Evolutionary conservation across 805 yeast genomes (phyloP).

Genomic region (Myxozyma vanderwaltii): DNA sequence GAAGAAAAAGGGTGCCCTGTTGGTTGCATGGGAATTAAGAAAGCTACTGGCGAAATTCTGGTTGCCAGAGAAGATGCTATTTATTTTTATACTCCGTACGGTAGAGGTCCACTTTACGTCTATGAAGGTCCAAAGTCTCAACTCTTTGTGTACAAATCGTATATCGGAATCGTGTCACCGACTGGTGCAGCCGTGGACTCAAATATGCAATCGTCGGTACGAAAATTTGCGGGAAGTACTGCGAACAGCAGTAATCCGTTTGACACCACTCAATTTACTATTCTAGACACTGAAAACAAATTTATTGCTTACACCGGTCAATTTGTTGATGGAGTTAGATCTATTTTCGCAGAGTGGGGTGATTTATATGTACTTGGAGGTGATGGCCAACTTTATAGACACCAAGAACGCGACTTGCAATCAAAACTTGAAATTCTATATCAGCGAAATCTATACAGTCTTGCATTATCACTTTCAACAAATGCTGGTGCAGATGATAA

Average conservation of each 20-base stretch:
- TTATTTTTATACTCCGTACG: constrained; percentile 59
- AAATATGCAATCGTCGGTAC: constrained; percentile 26
- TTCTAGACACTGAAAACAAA: constrained; percentile 71
- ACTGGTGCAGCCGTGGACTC: constrained; percentile 31
- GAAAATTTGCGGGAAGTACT: constrained; percentile 36
- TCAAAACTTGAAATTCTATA: constrained; percentile 69
- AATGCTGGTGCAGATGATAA: constrained; percentile 40
- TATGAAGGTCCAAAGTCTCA: constrained; percentile 60
- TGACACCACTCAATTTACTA: constrained; percentile 57
- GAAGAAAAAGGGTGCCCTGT: constrained; percentile 54
- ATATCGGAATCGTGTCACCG: constrained; percentile 62
- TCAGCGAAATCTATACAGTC: constrained; percentile 67
- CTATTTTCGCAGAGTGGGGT: constrained; percentile 59
- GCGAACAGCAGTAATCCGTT: constrained; percentile 39
- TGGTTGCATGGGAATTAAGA: constrained; percentile 47
- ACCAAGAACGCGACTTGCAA: constrained; percentile 66
- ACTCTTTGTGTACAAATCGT: constrained; percentile 53
- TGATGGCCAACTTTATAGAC: constrained; percentile 72
- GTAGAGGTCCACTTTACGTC: constrained; percentile 54
- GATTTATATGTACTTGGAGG: constrained; percentile 64
- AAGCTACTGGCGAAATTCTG: constrained; percentile 52
- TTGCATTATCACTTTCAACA: constrained; percentile 70
- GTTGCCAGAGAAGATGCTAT: constrained; percentile 68
- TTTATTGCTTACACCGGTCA: constrained; percentile 69
- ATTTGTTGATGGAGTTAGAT: constrained; percentile 63